phyloP scores from a whole-genome alignment of 345 rosid genomes.

The Citrus hindsii region DNA sequence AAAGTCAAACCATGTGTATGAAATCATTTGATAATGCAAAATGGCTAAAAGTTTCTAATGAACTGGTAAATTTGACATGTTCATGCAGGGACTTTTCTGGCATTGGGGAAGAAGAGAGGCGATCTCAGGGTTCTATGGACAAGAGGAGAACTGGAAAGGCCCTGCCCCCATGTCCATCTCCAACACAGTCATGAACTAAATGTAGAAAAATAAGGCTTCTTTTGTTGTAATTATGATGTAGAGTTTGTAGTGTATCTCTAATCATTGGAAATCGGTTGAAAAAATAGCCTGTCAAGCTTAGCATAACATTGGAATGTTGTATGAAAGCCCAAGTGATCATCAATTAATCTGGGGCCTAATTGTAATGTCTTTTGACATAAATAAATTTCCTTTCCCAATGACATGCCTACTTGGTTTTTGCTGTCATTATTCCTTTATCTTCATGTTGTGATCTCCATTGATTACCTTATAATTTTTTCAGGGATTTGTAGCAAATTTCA shows the following conservation, averaged over 20 bases:
- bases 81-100: slow-evolving; percentile 67
- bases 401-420: neutral
- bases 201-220: slow-evolving; percentile 6
- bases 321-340: neutral
- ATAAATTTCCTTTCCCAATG: neutral
- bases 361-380: neutral
- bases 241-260: slow-evolving; percentile 2
- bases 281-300: slow-evolving; percentile 10
- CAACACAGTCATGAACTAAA: slow-evolving; percentile 21
- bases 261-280: slow-evolving; percentile 1
- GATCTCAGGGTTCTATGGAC: slow-evolving; percentile 77
- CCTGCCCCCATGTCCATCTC: slow-evolving; percentile 63
- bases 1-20: neutral
- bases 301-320: neutral
- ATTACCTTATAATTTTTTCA: neutral
- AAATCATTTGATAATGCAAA: neutral
- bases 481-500: neutral
- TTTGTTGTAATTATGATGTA: slow-evolving; percentile 10
- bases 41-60: neutral
- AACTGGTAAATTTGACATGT: neutral
- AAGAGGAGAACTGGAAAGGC: slow-evolving; percentile 76
- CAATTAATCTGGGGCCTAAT: neutral
- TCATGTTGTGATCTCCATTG: neutral
- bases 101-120: slow-evolving; percentile 65
- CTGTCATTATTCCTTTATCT: neutral